Evolutionary conservation across 352 stramenopile genomes (phyloP).

Genomic region (Phytophthora sp.): DNA sequence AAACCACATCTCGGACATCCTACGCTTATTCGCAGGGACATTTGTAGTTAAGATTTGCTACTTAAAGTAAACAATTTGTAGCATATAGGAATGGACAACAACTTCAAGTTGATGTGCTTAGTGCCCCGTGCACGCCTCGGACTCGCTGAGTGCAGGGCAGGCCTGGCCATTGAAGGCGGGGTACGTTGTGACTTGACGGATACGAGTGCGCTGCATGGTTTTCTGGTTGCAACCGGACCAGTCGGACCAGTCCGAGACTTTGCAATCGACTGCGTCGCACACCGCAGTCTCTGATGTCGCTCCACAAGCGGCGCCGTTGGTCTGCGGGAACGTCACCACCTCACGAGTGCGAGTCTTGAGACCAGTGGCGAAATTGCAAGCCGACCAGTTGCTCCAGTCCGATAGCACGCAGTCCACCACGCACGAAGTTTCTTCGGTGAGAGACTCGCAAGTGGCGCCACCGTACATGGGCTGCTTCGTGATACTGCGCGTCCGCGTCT

Average conservation of each 20-base stretch:
- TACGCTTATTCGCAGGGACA: too few relatives aligned
- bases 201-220: constrained; percentile 36
- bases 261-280: constrained; percentile 57
- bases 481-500: constrained; percentile 30
- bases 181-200: constrained; percentile 42
- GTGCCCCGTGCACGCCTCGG: constrained; percentile 28
- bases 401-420: constrained; percentile 53
- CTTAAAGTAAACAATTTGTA: too few relatives aligned
- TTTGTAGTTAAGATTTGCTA: too few relatives aligned
- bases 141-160: constrained; percentile 37
- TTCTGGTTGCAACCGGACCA: constrained; percentile 62
- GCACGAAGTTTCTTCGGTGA: constrained; percentile 38
- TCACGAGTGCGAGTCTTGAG: constrained; percentile 44
- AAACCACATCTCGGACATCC: too few relatives aligned
- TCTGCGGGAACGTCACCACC: constrained; percentile 36
- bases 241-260: constrained; percentile 48
- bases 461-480: constrained; percentile 39
- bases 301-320: constrained; percentile 34
- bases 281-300: constrained; percentile 16
- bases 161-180: constrained; percentile 34
- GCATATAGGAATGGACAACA: neutral
- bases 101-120: neutral
- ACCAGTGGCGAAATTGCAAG: constrained; percentile 50
- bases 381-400: constrained; percentile 53
- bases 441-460: constrained; percentile 30